A percentile compares a stretch with the other conserved stretches of the same genome.
phyloP scores from a whole-genome alignment of 495 filamentous ascomycete genomes.

The Aspergillus incahuasiensis region DNA sequence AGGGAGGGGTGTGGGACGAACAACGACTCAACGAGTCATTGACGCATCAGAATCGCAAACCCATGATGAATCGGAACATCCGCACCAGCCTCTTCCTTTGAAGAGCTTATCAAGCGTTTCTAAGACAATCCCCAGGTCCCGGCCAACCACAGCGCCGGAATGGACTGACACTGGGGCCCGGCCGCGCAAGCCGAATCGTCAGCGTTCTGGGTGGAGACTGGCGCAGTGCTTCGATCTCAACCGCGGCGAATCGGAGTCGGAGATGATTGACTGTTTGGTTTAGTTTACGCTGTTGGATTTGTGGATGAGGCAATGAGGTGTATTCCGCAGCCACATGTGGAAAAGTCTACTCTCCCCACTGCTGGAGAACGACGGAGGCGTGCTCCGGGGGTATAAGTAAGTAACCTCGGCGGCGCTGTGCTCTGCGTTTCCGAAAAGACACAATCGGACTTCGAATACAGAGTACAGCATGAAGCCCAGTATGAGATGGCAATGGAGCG shows the following conservation, averaged over 20 bases:
- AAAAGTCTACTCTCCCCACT: not conserved
- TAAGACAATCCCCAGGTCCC: not conserved
- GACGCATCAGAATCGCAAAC: not conserved
- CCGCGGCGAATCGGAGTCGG: not conserved
- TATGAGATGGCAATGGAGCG: not conserved
- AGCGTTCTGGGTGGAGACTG: conserved; percentile 2
- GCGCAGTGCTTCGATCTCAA: not conserved
- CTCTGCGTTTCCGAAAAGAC: too few species aligned
- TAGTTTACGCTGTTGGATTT: too few species aligned
- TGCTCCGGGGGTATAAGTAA: not conserved
- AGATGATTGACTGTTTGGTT: not conserved
- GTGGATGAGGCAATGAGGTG: not conserved
- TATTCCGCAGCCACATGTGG: not conserved
- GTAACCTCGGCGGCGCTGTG: too few species aligned
- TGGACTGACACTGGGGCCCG: not conserved
- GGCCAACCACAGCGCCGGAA: not conserved
- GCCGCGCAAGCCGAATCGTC: conserved; percentile 8
- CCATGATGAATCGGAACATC: not conserved
- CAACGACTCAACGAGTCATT: not conserved
- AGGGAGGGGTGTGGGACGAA: not conserved
- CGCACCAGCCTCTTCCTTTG: not conserved
- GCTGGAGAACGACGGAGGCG: too few species aligned
- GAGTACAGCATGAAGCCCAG: conserved; percentile 5
- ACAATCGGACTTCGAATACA: too few species aligned
- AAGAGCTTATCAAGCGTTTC: too few species aligned